These are phyloP conservation scores for Ulota crispa DNA, from an alignment of 225 moss, liverwort and hornwort genomes.

Conservation along the genomic window DNA sequence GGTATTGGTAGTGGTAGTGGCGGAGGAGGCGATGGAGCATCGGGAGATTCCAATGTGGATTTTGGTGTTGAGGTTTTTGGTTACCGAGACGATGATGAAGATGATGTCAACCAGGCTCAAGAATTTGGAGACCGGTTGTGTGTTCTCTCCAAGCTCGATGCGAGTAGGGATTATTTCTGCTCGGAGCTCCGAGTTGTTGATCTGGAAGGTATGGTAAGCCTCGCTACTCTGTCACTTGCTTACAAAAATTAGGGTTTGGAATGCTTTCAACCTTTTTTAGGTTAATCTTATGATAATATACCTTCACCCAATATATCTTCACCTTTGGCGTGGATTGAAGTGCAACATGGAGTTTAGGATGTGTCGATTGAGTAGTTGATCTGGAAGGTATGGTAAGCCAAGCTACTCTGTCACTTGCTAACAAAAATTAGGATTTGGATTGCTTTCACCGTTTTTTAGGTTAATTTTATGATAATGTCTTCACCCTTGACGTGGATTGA, in stretches of 20 bases:
- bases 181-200: slow-evolving; percentile 33
- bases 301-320: background rate
- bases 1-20: slow-evolving; percentile 12
- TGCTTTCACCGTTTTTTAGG: too few species aligned
- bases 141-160: slow-evolving; percentile 31
- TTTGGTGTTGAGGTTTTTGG: background rate
- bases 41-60: slow-evolving; percentile 29
- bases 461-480: background rate
- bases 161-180: slow-evolving; percentile 24
- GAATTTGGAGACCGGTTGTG: background rate
- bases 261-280: background rate
- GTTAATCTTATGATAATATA: background rate
- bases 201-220: slow-evolving; percentile 59
- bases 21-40: slow-evolving; percentile 23
- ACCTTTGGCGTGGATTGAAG: background rate
- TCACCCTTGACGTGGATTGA: background rate
- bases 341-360: background rate
- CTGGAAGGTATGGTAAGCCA: slow-evolving; percentile 56
- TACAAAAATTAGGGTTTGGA: background rate
- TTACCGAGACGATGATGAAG: slow-evolving; percentile 21
- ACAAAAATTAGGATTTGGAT: background rate
- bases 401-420: background rate
- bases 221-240: background rate
- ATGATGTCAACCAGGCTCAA: background rate
- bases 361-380: slow-evolving; percentile 23